Percentiles rank a stretch among this genome's conserved stretches.
Evolutionary conservation across 139 green algal species (phyloP).

Genomic region (Chlorella sp.): DNA sequence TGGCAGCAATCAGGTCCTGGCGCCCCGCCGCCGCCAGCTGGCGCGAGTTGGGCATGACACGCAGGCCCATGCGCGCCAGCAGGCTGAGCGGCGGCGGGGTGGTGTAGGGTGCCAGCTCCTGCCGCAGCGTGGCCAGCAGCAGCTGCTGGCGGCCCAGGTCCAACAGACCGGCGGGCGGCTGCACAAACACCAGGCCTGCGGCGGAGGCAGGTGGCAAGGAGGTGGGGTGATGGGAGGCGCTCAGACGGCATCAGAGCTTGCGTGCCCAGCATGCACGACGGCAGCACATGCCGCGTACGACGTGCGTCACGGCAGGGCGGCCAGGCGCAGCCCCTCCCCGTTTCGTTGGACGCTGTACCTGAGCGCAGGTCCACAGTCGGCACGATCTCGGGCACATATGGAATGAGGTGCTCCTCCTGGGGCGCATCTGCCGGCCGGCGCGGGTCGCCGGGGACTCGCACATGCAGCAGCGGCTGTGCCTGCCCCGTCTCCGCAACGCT

Average conservation of each 20-base stretch:
- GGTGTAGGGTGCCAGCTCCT: conserved; percentile 24
- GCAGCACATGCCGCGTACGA: too few relatives aligned
- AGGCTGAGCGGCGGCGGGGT: neutral
- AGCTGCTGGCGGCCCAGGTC: conserved; percentile 40
- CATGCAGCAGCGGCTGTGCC: conserved; percentile 26
- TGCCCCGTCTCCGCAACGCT: conserved; percentile 2
- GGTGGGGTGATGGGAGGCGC: too few relatives aligned
- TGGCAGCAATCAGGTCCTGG: conserved; percentile 21
- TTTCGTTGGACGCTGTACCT: neutral
- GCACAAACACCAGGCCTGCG: conserved; percentile 25
- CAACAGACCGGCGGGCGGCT: conserved; percentile 33
- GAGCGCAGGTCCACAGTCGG: conserved; percentile 1
- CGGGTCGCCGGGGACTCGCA: neutral
- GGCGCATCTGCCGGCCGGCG: neutral
- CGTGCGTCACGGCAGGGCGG: neutral
- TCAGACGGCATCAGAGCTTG: too few relatives aligned
- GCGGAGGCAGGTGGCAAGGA: neutral
- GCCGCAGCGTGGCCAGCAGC: conserved; percentile 24
- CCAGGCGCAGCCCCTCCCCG: too few relatives aligned
- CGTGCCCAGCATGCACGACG: too few relatives aligned
- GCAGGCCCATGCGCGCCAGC: conserved; percentile 24
- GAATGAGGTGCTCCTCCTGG: conserved; percentile 35
- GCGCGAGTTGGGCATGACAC: conserved; percentile 37
- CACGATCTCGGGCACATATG: conserved; percentile 27
- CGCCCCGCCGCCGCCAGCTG: conserved; percentile 34